Percentiles rank a stretch among this genome's conserved stretches.
Conservation (phyloP, 1,139 yeast genomes). For the Torulaspora globosa region DNA sequence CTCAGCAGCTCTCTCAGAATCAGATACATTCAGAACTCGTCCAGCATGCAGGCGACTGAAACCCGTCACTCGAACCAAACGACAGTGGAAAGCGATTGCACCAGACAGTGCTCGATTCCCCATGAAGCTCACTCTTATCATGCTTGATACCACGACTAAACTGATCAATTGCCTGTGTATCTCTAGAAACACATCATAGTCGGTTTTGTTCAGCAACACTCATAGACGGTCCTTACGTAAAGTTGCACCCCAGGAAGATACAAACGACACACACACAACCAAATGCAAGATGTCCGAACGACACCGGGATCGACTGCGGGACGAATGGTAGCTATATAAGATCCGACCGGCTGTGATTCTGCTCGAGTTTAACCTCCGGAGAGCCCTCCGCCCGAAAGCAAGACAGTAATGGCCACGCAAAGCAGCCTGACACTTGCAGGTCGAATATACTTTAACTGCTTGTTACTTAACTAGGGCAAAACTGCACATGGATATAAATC, state of each 20-base stretch:
- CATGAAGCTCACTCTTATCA: constrained; percentile 6
- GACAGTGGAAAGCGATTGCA: background rate
- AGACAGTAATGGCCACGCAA: too few relatives aligned
- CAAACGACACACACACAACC: background rate
- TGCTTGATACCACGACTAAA: constrained; percentile 1
- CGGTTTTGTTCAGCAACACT: background rate
- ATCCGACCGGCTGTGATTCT: background rate
- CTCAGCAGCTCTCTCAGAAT: constrained; percentile 13
- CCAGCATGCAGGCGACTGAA: constrained; percentile 4
- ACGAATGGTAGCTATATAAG: too few relatives aligned
- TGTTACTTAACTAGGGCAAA: background rate
- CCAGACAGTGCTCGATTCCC: background rate
- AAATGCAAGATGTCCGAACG: background rate
- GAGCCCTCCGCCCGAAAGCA: too few relatives aligned
- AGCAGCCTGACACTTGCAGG: too few relatives aligned
- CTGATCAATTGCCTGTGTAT: background rate
- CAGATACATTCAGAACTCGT: background rate
- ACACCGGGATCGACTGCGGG: background rate
- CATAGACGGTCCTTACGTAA: background rate
- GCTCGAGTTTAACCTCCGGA: too few relatives aligned
- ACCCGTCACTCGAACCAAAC: background rate
- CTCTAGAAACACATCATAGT: background rate
- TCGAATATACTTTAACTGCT: too few relatives aligned
- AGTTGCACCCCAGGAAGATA: constrained; percentile 5
- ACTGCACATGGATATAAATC: background rate